A percentile compares a stretch with the other conserved stretches of the same genome.
Evolutionary conservation across 2,329 filamentous ascomycete species (phyloP).

Genomic region (Fusarium cyanostomum): DNA sequence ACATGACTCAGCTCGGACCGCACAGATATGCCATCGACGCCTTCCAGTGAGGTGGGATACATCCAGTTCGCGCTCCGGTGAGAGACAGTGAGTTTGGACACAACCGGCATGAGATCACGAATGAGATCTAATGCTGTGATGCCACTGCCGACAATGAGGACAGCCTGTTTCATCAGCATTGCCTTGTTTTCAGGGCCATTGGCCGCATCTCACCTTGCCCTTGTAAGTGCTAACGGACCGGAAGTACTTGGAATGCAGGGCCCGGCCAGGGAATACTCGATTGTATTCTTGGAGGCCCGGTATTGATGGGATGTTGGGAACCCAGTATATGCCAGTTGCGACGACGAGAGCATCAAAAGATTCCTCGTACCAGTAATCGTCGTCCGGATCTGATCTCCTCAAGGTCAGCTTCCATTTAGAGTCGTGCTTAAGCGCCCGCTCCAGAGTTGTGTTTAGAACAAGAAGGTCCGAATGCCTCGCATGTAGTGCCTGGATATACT

Average conservation of each 20-base stretch:
- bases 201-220: slow-evolving; percentile 21
- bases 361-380: slow-evolving; percentile 54
- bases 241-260: slow-evolving; percentile 54
- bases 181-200: neutral
- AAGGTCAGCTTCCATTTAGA: slow-evolving; percentile 61
- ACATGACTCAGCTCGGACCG: slow-evolving; percentile 14
- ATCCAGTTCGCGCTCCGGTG: slow-evolving; percentile 1
- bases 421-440: slow-evolving; percentile 58
- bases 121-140: slow-evolving; percentile 61
- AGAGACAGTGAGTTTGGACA: neutral
- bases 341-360: slow-evolving; percentile 54
- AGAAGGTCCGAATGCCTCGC: neutral
- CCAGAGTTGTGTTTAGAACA: slow-evolving; percentile 66
- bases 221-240: slow-evolving; percentile 42
- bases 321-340: slow-evolving; percentile 53
- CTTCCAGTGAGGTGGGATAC: neutral
- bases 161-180: slow-evolving; percentile 48
- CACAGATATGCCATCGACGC: slow-evolving; percentile 39
- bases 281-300: slow-evolving; percentile 53
- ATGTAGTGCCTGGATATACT: slow-evolving; percentile 44
- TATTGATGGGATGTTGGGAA: slow-evolving; percentile 54
- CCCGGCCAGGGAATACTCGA: slow-evolving; percentile 47
- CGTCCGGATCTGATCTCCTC: slow-evolving; percentile 50
- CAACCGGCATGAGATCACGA: slow-evolving; percentile 1
- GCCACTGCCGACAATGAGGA: slow-evolving; percentile 64